Base-by-base conservation (phyloP, 179 eudicot species). In the Pouteria campechiana region DNA sequence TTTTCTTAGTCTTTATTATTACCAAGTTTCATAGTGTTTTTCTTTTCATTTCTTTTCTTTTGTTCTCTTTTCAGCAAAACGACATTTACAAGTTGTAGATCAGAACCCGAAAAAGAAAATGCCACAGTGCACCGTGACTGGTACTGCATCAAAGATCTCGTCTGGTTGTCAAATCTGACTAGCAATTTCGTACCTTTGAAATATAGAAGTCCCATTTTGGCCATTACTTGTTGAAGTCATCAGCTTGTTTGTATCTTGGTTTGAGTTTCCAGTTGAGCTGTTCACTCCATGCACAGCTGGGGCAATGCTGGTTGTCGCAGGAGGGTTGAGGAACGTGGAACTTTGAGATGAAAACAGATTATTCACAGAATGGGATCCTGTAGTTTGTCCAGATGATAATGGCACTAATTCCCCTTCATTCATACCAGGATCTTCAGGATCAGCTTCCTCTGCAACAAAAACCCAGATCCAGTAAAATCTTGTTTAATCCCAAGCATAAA, bases 101-200 rank as follows among this genome's bases (percentile, higher is more conserved):
- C n/a, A n/a, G n/a, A n/a, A n/a, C n/a, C n/a, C n/a, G n/a, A n/a
- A n/a, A n/a, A n/a, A n/a, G n/a, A n/a, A n/a, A n/a, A n/a, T n/a
- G n/a, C n/a, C n/a, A n/a, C n/a, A n/a, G n/a, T n/a, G n/a, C n/a
- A n/a, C n/a, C n/a, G n/a, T n/a, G n/a, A n/a, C n/a, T n/a, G n/a
- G n/a, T n/a, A n/a, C n/a, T n/a, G n/a, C n/a, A n/a, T n/a, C n/a
- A n/a, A n/a, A n/a, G n/a, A n/a, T n/a, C n/a, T n/a, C n/a, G n/a
- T n/a, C n/a, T n/a, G n/a, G n/a, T n/a, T n/a, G n/a, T n/a, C n/a
- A n/a, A n/a, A n/a, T n/a, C n/a, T n/a, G n/a, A n/a, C n/a, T n/a
- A n/a, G n/a, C n/a, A n/a, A n/a, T n/a, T 18, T 25, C 25, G 7
- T 80, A 84, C 97, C 97, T 83, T 60, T 78, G 88, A 51, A 89